phyloP scores from a whole-genome alignment of 2,329 filamentous ascomycete genomes.

The Hymenoscyphus infarciens region DNA sequence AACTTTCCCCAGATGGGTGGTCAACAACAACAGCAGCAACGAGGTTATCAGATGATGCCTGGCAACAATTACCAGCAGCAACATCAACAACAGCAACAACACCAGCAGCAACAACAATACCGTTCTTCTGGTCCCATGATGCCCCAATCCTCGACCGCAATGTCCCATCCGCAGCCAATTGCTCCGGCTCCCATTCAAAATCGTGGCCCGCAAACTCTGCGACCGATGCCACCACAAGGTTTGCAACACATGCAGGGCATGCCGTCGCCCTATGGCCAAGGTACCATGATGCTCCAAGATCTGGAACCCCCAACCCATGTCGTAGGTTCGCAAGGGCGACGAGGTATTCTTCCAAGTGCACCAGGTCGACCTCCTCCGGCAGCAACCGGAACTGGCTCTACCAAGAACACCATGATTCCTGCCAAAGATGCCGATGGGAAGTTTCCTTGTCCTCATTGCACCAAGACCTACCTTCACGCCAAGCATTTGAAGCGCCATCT shows the following conservation, averaged over 20 bases:
- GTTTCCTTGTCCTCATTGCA: slow-evolving; percentile 96
- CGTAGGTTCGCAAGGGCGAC: slow-evolving; percentile 87
- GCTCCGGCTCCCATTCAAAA: slow-evolving; percentile 63
- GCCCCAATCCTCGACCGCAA: slow-evolving; percentile 61
- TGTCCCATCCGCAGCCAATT: slow-evolving; percentile 71
- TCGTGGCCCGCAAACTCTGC: slow-evolving; percentile 54
- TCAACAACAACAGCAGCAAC: slow-evolving; percentile 26
- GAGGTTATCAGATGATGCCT: slow-evolving; percentile 32
- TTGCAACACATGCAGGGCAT: slow-evolving; percentile 52
- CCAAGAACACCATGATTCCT: slow-evolving; percentile 80
- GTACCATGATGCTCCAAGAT: slow-evolving; percentile 56
- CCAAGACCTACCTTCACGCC: slow-evolving; percentile 94
- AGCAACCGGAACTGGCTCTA: slow-evolving; percentile 61
- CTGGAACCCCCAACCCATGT: slow-evolving; percentile 77
- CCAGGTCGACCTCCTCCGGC: slow-evolving; percentile 79
- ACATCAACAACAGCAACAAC: slow-evolving; percentile 38
- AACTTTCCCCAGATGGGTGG: slow-evolving; percentile 54
- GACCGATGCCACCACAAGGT: slow-evolving; percentile 68
- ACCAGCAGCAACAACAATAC: slow-evolving; percentile 38
- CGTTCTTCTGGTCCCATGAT: slow-evolving; percentile 58
- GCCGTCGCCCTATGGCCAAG: slow-evolving; percentile 57
- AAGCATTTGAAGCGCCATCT: slow-evolving; percentile 98
- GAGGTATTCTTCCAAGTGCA: slow-evolving; percentile 87
- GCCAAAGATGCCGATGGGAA: slow-evolving; percentile 97
- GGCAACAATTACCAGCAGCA: slow-evolving; percentile 28